Evolutionary conservation across 2,329 filamentous ascomycete genomes (phyloP).

Genomic region (Xylaria digitata): DNA sequence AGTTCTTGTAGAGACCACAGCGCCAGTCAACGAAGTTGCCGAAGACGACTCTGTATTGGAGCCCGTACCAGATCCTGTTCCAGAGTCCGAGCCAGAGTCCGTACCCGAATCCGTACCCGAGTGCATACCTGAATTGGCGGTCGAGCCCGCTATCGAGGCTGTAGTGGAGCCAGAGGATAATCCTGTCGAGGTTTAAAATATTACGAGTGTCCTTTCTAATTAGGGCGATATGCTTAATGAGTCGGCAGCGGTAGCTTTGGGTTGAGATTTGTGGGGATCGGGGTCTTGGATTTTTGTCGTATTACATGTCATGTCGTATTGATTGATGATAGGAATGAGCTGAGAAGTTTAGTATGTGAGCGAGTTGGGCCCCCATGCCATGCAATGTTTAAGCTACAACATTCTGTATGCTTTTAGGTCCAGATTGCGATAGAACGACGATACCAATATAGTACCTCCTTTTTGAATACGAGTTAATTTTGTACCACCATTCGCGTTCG

Average conservation of each 20-base stretch:
- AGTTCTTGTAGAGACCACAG: neutral
- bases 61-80: neutral
- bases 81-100: neutral
- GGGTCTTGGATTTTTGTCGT: conserved; percentile 8
- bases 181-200: conserved; percentile 14
- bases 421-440: conserved; percentile 46
- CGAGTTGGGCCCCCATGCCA: conserved; percentile 6
- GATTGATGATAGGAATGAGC: conserved; percentile 23
- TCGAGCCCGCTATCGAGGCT: neutral
- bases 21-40: neutral
- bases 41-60: neutral
- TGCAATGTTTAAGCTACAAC: conserved; percentile 14
- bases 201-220: neutral
- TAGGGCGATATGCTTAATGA: conserved; percentile 23
- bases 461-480: conserved; percentile 1
- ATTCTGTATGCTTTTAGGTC: conserved; percentile 24
- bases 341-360: neutral
- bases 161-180: conserved; percentile 12
- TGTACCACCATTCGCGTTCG: neutral
- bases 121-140: neutral
- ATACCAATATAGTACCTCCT: conserved; percentile 45
- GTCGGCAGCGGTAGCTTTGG: conserved; percentile 1
- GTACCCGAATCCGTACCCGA: neutral
- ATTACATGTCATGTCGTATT: conserved; percentile 21
- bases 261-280: neutral